Base-by-base conservation (phyloP, 352 stramenopile genomes). In the Phytopythium litorale region DNA sequence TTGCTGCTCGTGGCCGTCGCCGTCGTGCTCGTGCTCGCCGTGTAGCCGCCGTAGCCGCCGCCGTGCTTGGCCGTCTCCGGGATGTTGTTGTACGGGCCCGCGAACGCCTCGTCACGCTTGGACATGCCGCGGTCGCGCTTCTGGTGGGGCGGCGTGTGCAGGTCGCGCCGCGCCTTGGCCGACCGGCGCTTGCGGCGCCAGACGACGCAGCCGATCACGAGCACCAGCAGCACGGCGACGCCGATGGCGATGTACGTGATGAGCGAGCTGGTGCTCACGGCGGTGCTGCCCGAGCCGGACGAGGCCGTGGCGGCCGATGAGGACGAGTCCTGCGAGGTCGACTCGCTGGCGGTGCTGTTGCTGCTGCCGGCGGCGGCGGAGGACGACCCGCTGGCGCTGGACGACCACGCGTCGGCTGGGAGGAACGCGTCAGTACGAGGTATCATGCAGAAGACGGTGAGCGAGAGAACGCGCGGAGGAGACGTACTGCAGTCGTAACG, bases 401-500 rank as follows among this genome's bases (percentile, higher is more conserved):
- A 58, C 11, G 40, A 68, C 72, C 72, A 75, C 54, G 66, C 69
- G 60, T 72, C 66, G 56, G 77, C 74, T 79, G 51, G 49, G 32
- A n/a, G 48, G 45, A 21, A 33, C 43, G 33, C 19, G 37, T 49
- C 25, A 38, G 52, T 28, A 38, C 16, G 16, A 15, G 16, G 28
- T 30, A 30, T 30, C 42, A 4, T 15, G 18, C 33, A 38, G 7
- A 38, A 64, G 49, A 58, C 4, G 32, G 5, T 43, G 13, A 43
- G 2, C 50, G 16, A 50, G n/a, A 45, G 4, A 37, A 48, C 63
- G 21, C n/a, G n/a, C n/a, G 28, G 28, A 4, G 56, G 12, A 56
- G 38, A 87, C 81, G 65, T 79, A 90, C 81, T 83, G 72, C 81
- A 91, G 62, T 91, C 81, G 58, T 88, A 88, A 60, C 79, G 75